phyloP scores from a whole-genome alignment of 345 rosid genomes.

The Raphanus raphanistrum region DNA sequence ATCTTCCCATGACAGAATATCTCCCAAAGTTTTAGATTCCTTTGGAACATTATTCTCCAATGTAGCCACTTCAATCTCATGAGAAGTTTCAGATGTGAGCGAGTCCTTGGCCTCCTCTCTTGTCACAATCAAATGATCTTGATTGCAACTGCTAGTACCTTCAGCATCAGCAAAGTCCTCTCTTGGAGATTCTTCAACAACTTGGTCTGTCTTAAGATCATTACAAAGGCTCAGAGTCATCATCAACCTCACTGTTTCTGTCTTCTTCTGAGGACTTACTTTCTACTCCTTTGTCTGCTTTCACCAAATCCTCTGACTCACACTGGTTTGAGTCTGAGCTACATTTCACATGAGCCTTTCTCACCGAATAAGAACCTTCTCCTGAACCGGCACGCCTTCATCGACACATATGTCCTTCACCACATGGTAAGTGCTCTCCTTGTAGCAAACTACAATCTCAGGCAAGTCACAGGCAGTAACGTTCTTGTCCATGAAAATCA shows the following conservation, averaged over 20 bases:
- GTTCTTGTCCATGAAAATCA: slow-evolving; percentile 57
- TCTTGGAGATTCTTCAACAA: slow-evolving; percentile 31
- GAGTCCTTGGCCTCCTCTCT: slow-evolving; percentile 1
- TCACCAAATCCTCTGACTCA: slow-evolving; percentile 23
- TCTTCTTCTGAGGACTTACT: slow-evolving; percentile 24
- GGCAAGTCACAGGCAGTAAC: slow-evolving; percentile 55
- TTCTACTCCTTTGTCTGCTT: slow-evolving; percentile 11
- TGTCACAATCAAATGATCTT: slow-evolving; percentile 24
- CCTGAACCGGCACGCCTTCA: slow-evolving; percentile 61
- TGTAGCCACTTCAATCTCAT: slow-evolving; percentile 22
- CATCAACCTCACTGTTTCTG: not conserved
- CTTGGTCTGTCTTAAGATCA: slow-evolving; percentile 8
- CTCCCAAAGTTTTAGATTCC: slow-evolving; percentile 46
- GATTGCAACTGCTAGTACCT: slow-evolving; percentile 15
- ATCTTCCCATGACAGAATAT: slow-evolving; percentile 41
- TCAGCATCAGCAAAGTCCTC: slow-evolving; percentile 32
- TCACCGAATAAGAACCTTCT: slow-evolving; percentile 53
- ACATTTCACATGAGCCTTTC: slow-evolving; percentile 39
- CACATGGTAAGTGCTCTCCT: slow-evolving; percentile 53
- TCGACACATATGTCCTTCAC: slow-evolving; percentile 83
- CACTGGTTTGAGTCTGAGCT: slow-evolving; percentile 24
- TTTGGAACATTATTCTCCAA: slow-evolving; percentile 25
- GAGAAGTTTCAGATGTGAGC: slow-evolving; percentile 28
- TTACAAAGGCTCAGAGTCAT: slow-evolving; percentile 12
- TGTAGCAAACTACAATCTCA: slow-evolving; percentile 69